Evolutionary conservation across 1,284 basidiomycete species (phyloP).

Genomic region (Cerrena zonata): DNA sequence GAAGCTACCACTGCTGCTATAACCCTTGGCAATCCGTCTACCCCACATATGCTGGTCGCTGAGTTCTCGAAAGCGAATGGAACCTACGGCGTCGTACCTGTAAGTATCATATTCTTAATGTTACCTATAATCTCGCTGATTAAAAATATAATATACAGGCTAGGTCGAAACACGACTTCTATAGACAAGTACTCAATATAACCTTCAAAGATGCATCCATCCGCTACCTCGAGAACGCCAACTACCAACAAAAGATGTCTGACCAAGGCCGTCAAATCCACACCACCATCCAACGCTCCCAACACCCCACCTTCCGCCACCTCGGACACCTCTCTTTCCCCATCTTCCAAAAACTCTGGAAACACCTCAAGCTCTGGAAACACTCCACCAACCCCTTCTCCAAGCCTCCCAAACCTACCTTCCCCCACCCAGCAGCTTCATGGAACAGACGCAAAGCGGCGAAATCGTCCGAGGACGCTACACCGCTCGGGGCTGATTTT

Average conservation of each 20-base stretch:
- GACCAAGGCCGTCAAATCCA: conserved; percentile 61
- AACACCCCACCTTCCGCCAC: conserved; percentile 26
- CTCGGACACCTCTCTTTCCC: conserved; percentile 41
- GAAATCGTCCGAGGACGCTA: conserved; percentile 46
- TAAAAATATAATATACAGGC: too few species aligned
- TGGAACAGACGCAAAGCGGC: conserved; percentile 33
- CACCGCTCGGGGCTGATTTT: conserved; percentile 50
- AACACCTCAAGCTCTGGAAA: conserved; percentile 45
- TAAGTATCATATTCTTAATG: conserved; percentile 31
- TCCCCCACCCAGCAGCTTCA: conserved; percentile 18
- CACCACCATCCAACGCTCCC: conserved; percentile 41
- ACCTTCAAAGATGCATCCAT: conserved; percentile 63
- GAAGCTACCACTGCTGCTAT: conserved; percentile 71
- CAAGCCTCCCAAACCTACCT: neutral
- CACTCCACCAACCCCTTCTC: conserved; percentile 19
- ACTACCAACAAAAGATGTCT: conserved; percentile 63
- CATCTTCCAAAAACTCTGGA: conserved; percentile 52
- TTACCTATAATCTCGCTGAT: too few species aligned
- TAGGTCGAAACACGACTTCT: conserved; percentile 70
- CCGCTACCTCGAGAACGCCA: conserved; percentile 70
- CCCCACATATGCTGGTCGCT: conserved; percentile 72
- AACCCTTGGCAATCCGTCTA: conserved; percentile 78
- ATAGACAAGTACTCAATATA: conserved; percentile 73
- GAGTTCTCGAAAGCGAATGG: conserved; percentile 73
- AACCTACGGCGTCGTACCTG: conserved; percentile 72